A percentile compares a stretch with the other conserved stretches of the same genome.
phyloP scores from a whole-genome alignment of 2,329 filamentous ascomycete genomes.

The Cercospora zeae-maydis region DNA sequence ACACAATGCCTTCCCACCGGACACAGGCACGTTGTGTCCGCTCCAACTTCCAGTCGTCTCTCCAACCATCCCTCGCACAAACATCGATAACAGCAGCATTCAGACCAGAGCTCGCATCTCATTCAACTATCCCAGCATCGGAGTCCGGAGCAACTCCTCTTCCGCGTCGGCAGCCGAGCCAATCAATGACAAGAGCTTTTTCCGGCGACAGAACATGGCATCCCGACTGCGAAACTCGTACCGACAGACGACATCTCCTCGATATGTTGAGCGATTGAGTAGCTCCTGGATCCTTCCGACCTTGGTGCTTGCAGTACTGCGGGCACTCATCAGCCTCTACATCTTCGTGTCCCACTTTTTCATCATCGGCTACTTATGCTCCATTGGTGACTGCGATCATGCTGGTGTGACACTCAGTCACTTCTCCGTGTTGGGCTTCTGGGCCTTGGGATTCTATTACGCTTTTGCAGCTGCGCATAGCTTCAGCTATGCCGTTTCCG shows the following conservation, averaged over 20 bases:
- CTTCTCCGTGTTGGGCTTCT: constrained; percentile 80
- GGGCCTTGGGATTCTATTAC: constrained; percentile 79
- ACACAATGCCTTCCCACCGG: background rate
- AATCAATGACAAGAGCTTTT: background rate
- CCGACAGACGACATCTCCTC: constrained; percentile 13
- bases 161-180: background rate
- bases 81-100: background rate
- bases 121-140: background rate
- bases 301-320: constrained; percentile 56
- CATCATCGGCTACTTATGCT: constrained; percentile 63
- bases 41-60: background rate
- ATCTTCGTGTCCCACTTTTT: constrained; percentile 66
- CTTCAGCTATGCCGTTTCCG: constrained; percentile 54
- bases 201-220: background rate
- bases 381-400: constrained; percentile 47
- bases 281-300: constrained; percentile 80
- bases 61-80: background rate
- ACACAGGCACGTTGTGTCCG: background rate
- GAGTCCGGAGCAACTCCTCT: background rate
- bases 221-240: constrained; percentile 11
- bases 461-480: constrained; percentile 66
- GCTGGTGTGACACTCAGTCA: constrained; percentile 66
- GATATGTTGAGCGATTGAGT: constrained; percentile 54
- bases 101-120: background rate
- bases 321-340: constrained; percentile 58